A percentile compares a stretch with the other conserved stretches of the same genome.
Evolutionary conservation across 768 basidiomycete genomes (phyloP).

Genomic region (Pleurotus salmoneostramineus): DNA sequence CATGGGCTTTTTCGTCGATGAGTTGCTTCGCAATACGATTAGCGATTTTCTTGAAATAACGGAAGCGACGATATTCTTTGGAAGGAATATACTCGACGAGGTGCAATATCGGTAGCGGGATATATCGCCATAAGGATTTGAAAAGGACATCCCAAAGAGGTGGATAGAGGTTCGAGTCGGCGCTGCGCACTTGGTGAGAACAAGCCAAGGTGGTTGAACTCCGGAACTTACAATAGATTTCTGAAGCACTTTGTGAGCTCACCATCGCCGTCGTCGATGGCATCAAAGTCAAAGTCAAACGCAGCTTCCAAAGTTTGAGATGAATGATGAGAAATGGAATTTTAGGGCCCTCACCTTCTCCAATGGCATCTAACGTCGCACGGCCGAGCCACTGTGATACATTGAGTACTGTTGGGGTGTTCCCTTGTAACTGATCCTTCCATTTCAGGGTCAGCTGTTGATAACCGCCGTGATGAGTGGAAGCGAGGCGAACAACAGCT

Average conservation of each 20-base stretch:
- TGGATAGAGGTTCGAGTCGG: conserved; percentile 1
- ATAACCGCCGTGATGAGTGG: too few species aligned
- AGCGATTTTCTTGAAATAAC: not conserved
- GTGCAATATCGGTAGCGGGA: not conserved
- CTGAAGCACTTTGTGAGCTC: conserved; percentile 15
- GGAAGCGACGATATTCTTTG: not conserved
- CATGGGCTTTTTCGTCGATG: not conserved
- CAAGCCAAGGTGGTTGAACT: conserved; percentile 17
- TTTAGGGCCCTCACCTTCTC: conserved; percentile 22
- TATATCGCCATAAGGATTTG: conserved; percentile 1
- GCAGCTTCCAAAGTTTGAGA: conserved; percentile 21
- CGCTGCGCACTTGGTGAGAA: conserved; percentile 13
- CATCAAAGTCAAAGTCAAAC: conserved; percentile 31
- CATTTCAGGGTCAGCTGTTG: conserved; percentile 18
- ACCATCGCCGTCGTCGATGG: conserved; percentile 18
- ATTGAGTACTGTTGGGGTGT: conserved; percentile 15
- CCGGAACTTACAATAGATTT: conserved; percentile 16
- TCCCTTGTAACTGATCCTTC: conserved; percentile 20
- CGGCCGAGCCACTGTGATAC: conserved; percentile 24
- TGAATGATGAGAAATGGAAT: not conserved
- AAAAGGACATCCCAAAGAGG: conserved; percentile 14
- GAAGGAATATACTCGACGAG: conserved; percentile 3
- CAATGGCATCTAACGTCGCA: conserved; percentile 33
- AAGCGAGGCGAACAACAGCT: not conserved
- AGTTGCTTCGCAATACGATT: not conserved